Percentiles rank a stretch among this genome's conserved stretches.
phyloP scores from a whole-genome alignment of 495 filamentous ascomycete species.

The Saxispiralis lemnorum region DNA sequence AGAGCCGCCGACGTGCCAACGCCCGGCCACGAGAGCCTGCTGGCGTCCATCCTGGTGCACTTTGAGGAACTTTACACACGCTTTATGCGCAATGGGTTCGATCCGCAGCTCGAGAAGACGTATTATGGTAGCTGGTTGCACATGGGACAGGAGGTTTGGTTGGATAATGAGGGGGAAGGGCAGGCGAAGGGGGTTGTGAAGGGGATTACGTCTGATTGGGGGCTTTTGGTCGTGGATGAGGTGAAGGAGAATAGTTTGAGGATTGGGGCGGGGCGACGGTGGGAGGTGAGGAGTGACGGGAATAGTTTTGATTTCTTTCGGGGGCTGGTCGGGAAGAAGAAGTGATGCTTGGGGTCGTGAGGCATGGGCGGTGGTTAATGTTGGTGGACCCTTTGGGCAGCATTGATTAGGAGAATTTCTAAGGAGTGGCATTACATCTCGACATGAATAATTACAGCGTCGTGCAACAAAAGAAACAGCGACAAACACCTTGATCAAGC shows the following conservation, averaged over 20 bases:
- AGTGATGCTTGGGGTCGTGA: too few relatives aligned
- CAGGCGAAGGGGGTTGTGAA: conserved; percentile 62
- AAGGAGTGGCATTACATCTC: too few relatives aligned
- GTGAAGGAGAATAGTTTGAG: conserved; percentile 43
- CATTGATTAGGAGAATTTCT: too few relatives aligned
- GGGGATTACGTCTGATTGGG: conserved; percentile 79
- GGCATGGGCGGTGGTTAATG: too few relatives aligned
- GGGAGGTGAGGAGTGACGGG: conserved; percentile 81
- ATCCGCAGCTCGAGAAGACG: conserved; percentile 45
- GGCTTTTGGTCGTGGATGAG: conserved; percentile 69
- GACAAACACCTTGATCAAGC: too few relatives aligned
- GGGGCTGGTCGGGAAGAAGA: conserved; percentile 69
- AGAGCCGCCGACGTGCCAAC: conserved; percentile 23
- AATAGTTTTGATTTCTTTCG: conserved; percentile 98
- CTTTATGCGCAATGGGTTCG: conserved; percentile 59
- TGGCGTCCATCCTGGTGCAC: conserved; percentile 61
- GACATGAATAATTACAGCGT: too few relatives aligned
- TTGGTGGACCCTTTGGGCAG: too few relatives aligned
- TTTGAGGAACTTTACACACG: conserved; percentile 63
- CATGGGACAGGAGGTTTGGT: conserved; percentile 68
- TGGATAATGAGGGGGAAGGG: conserved; percentile 53
- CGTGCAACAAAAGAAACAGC: too few relatives aligned
- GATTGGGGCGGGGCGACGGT: conserved; percentile 54
- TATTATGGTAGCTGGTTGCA: conserved; percentile 90
- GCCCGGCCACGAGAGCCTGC: conserved; percentile 62